Base-by-base conservation (phyloP, 345 rosid species). In the Gossypium herbaceum region DNA sequence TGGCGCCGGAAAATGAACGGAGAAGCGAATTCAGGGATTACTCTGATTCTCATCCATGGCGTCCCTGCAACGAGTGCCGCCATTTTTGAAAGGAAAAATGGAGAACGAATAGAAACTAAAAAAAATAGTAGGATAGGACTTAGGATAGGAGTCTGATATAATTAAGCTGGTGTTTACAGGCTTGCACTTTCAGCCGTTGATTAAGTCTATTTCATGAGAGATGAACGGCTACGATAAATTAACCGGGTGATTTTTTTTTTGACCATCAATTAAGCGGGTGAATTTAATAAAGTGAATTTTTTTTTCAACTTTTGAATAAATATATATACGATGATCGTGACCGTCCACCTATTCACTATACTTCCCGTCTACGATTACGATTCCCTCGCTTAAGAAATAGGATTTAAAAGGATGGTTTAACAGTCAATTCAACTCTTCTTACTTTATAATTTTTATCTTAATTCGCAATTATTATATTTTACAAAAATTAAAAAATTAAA, bases 31-130 rank as follows among this genome's bases (percentile, higher is more conserved):
- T 88, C 88, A 43, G 88, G 89, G 15, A 86, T 25, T 2, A 79
- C 80, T 80, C 85, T 79, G 76, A 88, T 77, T 83, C 83, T 84
- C 65, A 79, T 78, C 97, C 88, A 88, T 20, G 90, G 83, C 56
- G 85, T 79, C 22, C 84, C 82, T 47, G 80, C 83, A 5, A 81
- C 80, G n/a, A 84, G 73, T 76, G 76, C 79, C 76, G 91, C 86
- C 94, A 87, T 88, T 81, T 68, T 27, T 12, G 20, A 58, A 45
- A 27, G 39, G 7, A 9, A 73, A 60, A 60, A 60, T 16, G 47
- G 50, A 34, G 48, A 24, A 34, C n/a, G 48, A 60, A n/a, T 34
- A 5, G 41, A 34, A 34, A 34, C 41, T 34, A 5, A 34, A 5
- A 34, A 5, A 34, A 48, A 57, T n/a, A 20, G 12, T 3, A 12